Evolutionary conservation across 805 yeast genomes (phyloP).

Genomic region (Debaryomyces prosopidis): DNA sequence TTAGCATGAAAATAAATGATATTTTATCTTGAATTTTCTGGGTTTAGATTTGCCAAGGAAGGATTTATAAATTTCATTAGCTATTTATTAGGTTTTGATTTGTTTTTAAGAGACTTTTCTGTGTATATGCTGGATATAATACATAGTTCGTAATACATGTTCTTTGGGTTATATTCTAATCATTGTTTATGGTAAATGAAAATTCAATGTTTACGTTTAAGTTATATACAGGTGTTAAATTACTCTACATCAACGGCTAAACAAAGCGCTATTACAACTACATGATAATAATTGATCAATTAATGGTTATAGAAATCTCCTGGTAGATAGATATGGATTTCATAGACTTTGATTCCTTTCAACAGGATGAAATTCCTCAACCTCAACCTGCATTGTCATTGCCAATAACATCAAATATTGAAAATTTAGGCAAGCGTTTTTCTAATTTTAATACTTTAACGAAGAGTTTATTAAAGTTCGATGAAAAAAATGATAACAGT

Average conservation of each 20-base stretch:
- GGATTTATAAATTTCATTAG: too few relatives aligned
- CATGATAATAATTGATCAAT: too few relatives aligned
- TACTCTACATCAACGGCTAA: too few relatives aligned
- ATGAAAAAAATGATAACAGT: constrained; percentile 7
- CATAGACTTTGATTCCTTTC: constrained; percentile 38
- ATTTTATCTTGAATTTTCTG: constrained; percentile 18
- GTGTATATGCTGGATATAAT: neutral
- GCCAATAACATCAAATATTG: constrained; percentile 40
- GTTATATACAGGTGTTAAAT: too few relatives aligned
- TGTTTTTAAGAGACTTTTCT: neutral
- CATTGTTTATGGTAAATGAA: too few relatives aligned
- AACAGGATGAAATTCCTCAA: constrained; percentile 32
- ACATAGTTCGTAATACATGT: neutral
- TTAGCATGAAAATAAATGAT: constrained; percentile 32
- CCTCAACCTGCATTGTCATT: constrained; percentile 47
- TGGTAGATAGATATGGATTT: constrained; percentile 33
- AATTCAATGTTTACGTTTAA: too few relatives aligned
- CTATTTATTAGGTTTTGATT: neutral
- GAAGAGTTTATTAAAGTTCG: constrained; percentile 28
- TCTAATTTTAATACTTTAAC: constrained; percentile 34
- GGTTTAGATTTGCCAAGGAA: too few relatives aligned
- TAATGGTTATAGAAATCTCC: too few relatives aligned
- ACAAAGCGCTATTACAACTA: too few relatives aligned
- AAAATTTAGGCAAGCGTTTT: constrained; percentile 31
- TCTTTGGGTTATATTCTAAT: too few relatives aligned